A percentile compares a stretch with the other conserved stretches of the same genome.
phyloP scores from a whole-genome alignment of 768 basidiomycete genomes.

The Tulasnella sp. region DNA sequence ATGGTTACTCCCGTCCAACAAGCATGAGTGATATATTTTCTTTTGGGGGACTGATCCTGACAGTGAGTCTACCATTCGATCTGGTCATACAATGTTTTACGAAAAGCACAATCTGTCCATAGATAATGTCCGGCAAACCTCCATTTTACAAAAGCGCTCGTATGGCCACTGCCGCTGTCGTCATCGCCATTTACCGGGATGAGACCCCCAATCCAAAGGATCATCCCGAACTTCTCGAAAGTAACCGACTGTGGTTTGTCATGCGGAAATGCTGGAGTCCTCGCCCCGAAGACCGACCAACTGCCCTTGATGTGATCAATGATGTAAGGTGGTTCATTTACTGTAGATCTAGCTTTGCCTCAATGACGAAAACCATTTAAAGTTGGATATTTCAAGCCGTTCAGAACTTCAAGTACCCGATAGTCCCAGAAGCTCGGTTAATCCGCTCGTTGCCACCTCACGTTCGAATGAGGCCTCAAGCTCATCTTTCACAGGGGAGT shows the following conservation, averaged over 20 bases:
- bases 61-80: neutral
- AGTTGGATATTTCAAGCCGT: too few relatives aligned
- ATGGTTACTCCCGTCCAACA: neutral
- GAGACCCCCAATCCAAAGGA: neutral
- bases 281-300: neutral
- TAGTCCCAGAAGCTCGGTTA: too few relatives aligned
- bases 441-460: too few relatives aligned
- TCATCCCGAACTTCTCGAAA: neutral
- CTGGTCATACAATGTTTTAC: neutral
- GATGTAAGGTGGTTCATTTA: neutral
- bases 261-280: neutral
- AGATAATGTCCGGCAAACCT: slow-evolving; percentile 9
- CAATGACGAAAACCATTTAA: too few relatives aligned
- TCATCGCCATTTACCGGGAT: slow-evolving; percentile 7
- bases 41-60: neutral
- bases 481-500: too few relatives aligned
- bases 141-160: neutral
- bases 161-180: neutral
- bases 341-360: neutral
- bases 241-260: neutral
- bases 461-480: too few relatives aligned
- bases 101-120: neutral
- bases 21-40: neutral
- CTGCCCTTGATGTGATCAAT: neutral
- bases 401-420: too few relatives aligned